These are phyloP conservation scores for Aspergillus sp. DNA, from an alignment of 2,329 filamentous ascomycete genomes.

Conservation along the genomic window DNA sequence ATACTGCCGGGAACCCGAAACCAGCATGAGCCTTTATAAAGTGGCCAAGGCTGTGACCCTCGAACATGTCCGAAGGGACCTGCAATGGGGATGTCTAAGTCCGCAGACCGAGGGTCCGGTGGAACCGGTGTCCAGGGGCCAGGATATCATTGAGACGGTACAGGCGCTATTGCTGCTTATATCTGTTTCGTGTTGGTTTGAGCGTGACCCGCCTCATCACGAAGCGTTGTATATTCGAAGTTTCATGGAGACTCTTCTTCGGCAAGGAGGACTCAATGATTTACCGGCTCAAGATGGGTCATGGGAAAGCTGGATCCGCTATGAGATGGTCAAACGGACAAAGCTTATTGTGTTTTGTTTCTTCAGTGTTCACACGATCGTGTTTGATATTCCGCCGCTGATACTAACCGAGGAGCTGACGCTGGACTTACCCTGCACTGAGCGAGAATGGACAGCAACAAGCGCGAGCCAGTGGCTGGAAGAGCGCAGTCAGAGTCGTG, in stretches of 20 bases:
- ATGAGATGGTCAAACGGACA: conserved; percentile 34
- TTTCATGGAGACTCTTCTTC: conserved; percentile 31
- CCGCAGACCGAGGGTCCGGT: conserved; percentile 6
- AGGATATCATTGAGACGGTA: conserved; percentile 31
- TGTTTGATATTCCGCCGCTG: conserved; percentile 36
- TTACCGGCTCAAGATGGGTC: conserved; percentile 32
- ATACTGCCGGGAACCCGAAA: conserved; percentile 37
- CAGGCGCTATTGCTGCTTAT: conserved; percentile 33
- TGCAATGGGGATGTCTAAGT: conserved; percentile 24
- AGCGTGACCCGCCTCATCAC: conserved; percentile 33
- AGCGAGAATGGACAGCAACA: conserved; percentile 36
- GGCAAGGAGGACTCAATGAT: conserved; percentile 32
- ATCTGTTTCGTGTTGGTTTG: conserved; percentile 35
- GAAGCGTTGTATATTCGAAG: conserved; percentile 34
- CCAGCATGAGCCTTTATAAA: conserved; percentile 34
- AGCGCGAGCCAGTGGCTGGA: conserved; percentile 27
- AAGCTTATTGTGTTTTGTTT: conserved; percentile 39
- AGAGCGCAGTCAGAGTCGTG: conserved; percentile 24
- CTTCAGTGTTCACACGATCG: conserved; percentile 40
- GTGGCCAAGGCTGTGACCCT: conserved; percentile 36
- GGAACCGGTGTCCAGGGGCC: conserved; percentile 20
- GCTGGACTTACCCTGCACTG: conserved; percentile 35
- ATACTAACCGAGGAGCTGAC: conserved; percentile 35
- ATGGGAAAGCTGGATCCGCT: conserved; percentile 37
- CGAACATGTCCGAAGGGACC: conserved; percentile 33